Base-by-base conservation (phyloP, 208 protist species). In the Wallacemonas rigidus region DNA sequence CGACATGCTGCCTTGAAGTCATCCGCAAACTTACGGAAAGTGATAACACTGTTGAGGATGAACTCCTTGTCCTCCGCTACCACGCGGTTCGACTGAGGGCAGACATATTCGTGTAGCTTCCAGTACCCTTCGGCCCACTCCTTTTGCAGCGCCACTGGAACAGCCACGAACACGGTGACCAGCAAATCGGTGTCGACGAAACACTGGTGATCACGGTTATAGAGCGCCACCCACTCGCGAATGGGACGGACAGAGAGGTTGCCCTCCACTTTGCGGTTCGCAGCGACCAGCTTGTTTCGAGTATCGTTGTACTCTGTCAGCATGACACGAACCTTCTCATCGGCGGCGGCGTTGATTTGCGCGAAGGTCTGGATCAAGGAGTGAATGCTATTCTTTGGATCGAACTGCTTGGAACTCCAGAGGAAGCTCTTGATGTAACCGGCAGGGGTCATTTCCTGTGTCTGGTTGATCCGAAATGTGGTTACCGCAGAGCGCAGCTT, bases 41-140 rank as follows among this genome's bases (percentile, higher is more conserved):
- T 67, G 26, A 97, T 91, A 70, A 97, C 85, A 74, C 87, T 95
- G 82, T 95, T 95, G 35, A 98, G 83, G 14, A 91, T 82, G 75
- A 80, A 95, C 40, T 98, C 89, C 51, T 94, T 93, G 71, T 98
- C 94, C 65, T 95, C 85, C 2, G 89, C 90, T 47, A 98, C 83
- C 11, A 95, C 77, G 48, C 83, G 82, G 69, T 92, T 94, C 35
- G 86, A 93, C 70, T 93, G 83, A 12, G 92, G 90, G 60, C 88
- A 94, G 41, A 95, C 79, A 71, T 88, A 93, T 48, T 96, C 86
- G 77, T 89, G 89, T 47, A 95, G 81, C 69, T 83, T 84, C 86
- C 92, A 94, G 75, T 94, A 96, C 5, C 72, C 80, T 26, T 87
- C 79, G 35, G 89, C 63, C 92, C 92, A 97, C 72, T 95, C 90